Conservation (phyloP, 495 filamentous ascomycete genomes). For the Daldinia loculata region DNA sequence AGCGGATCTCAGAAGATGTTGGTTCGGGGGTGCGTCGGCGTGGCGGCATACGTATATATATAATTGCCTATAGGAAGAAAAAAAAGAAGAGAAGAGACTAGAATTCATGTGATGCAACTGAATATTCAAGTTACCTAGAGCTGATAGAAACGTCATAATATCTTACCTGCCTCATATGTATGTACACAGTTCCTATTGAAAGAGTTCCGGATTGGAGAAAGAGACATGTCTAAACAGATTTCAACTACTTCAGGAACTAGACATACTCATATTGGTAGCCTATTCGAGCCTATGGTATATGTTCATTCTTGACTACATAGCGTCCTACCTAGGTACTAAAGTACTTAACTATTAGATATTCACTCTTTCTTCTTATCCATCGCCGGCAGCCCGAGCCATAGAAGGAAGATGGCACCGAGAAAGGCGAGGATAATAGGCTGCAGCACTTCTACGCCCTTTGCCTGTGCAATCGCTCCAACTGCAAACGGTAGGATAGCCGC, state of each 20-base stretch:
- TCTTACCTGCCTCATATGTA: neutral
- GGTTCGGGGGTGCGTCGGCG: neutral
- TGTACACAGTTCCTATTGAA: neutral
- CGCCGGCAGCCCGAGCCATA: conserved; percentile 58
- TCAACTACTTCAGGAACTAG: neutral
- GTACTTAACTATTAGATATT: neutral
- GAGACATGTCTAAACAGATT: neutral
- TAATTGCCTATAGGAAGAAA: neutral
- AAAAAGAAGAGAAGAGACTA: too few species aligned
- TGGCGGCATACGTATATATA: conserved; percentile 5
- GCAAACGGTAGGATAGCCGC: conserved; percentile 85
- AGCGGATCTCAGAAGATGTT: neutral
- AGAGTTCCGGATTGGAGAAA: neutral
- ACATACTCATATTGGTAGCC: neutral
- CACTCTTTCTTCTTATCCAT: conserved; percentile 41
- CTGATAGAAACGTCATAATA: conserved; percentile 13
- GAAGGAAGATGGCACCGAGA: conserved; percentile 63
- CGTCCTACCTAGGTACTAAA: too few species aligned
- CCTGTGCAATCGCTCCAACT: conserved; percentile 84
- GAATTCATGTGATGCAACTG: neutral
- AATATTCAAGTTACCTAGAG: neutral
- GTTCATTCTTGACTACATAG: neutral
- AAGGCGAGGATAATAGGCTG: conserved; percentile 79
- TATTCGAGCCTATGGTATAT: neutral
- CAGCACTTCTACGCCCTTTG: conserved; percentile 77